Evolutionary conservation across 192 early-diverging fungal species (phyloP).

Genomic region (Coemansia nantahalensis): DNA sequence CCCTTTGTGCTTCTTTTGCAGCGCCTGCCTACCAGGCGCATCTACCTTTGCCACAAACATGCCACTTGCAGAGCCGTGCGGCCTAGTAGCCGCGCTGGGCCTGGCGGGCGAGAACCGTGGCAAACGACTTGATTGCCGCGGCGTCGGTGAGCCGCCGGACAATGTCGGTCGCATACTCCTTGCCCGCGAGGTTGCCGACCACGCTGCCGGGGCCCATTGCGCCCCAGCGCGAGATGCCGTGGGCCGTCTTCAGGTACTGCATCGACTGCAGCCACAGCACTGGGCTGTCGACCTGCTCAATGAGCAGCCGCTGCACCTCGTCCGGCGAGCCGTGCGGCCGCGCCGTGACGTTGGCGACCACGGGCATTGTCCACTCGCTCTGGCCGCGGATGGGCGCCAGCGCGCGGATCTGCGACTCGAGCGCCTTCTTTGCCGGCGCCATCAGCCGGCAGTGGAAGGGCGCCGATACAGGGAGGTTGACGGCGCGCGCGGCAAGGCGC

Average conservation of each 20-base stretch:
- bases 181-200: constrained; percentile 82
- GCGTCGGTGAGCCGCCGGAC: constrained; percentile 54
- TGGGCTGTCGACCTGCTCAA: constrained; percentile 76
- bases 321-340: constrained; percentile 61
- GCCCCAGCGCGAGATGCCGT: constrained; percentile 81
- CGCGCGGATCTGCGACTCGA: constrained; percentile 68
- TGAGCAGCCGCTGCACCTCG: constrained; percentile 68
- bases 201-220: constrained; percentile 84
- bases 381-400: constrained; percentile 58
- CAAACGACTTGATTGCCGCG: constrained; percentile 37
- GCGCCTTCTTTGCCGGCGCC: constrained; percentile 75
- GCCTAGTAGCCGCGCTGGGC: constrained; percentile 32
- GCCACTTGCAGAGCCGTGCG: background rate
- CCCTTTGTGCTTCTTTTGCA: background rate
- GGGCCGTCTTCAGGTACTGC: constrained; percentile 67
- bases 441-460: constrained; percentile 96
- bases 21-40: background rate
- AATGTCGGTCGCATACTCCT: constrained; percentile 78
- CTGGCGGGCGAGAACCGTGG: constrained; percentile 38
- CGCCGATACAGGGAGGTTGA: constrained; percentile 91
- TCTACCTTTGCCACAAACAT: no score
- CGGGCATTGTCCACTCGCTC: constrained; percentile 67
- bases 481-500: constrained; percentile 80
- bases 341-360: constrained; percentile 92
- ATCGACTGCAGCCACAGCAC: constrained; percentile 90